Conservation (phyloP, 2,329 filamentous ascomycete genomes). For the Huntiella decipiens region DNA sequence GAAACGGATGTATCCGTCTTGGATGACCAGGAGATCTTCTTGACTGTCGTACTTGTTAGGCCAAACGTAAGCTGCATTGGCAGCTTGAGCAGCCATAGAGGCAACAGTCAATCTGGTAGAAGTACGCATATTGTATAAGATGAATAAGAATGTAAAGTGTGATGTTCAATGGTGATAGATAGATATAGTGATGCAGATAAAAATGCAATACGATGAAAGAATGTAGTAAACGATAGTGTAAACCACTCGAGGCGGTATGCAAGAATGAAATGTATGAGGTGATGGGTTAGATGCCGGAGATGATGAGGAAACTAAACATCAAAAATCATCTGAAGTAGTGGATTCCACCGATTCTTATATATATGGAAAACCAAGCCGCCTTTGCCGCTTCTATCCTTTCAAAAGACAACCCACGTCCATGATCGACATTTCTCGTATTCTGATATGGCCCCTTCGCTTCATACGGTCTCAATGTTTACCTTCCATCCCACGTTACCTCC, state of each 20-base stretch:
- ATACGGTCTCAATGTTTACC: too few species aligned
- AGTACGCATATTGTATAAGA: background rate
- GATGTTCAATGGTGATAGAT: background rate
- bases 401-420: too few species aligned
- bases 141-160: background rate
- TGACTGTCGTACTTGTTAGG: slow-evolving; percentile 13
- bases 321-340: too few species aligned
- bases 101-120: background rate
- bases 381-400: too few species aligned
- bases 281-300: too few species aligned
- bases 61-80: slow-evolving; percentile 13
- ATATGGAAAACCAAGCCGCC: too few species aligned
- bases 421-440: too few species aligned
- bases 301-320: too few species aligned
- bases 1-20: slow-evolving; percentile 13
- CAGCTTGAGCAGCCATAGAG: slow-evolving; percentile 4
- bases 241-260: background rate
- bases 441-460: too few species aligned
- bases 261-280: too few species aligned
- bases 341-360: too few species aligned
- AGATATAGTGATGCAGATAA: background rate
- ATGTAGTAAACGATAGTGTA: background rate
- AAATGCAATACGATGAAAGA: background rate
- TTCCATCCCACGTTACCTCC: too few species aligned
- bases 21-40: slow-evolving; percentile 14